These are phyloP conservation scores for Colletotrichum tropicale DNA, from an alignment of 2,329 filamentous ascomycete genomes.

Conservation along the genomic window DNA sequence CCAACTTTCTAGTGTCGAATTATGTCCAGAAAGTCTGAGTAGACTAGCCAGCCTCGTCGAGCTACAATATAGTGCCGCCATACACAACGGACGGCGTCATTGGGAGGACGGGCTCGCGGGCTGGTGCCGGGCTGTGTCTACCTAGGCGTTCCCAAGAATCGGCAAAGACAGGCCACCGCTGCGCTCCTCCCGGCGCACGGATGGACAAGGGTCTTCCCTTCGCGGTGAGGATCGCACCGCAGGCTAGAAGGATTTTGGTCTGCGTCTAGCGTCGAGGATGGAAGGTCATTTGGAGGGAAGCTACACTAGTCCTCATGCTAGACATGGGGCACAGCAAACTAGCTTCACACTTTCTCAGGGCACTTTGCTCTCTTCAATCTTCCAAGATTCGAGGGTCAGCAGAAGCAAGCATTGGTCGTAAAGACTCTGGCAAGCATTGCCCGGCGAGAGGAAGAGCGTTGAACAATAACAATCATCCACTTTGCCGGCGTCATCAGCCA, in stretches of 20 bases:
- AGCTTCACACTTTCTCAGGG: not conserved
- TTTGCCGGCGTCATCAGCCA: not conserved
- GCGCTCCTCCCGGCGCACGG: conserved; percentile 6
- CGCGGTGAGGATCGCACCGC: not conserved
- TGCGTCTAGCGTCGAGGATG: not conserved
- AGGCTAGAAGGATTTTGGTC: conserved; percentile 1
- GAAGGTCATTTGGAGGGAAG: not conserved
- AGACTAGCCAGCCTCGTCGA: conserved; percentile 3
- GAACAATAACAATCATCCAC: not conserved
- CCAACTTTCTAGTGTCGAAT: not conserved
- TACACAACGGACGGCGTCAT: not conserved
- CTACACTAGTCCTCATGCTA: not conserved
- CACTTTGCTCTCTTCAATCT: not conserved
- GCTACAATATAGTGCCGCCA: not conserved
- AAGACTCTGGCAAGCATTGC: not conserved
- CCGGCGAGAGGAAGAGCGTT: not conserved
- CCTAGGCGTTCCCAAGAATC: conserved; percentile 13
- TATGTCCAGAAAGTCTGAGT: not conserved
- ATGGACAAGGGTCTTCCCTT: not conserved
- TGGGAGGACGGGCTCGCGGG: not conserved
- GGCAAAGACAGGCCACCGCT: conserved; percentile 9
- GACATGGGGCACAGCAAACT: not conserved
- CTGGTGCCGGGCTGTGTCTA: not conserved
- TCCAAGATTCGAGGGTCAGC: not conserved
- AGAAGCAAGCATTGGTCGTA: not conserved